Evolutionary conservation across 2,329 filamentous ascomycete genomes (phyloP).

Genomic region (Didymosphaeria variabile): DNA sequence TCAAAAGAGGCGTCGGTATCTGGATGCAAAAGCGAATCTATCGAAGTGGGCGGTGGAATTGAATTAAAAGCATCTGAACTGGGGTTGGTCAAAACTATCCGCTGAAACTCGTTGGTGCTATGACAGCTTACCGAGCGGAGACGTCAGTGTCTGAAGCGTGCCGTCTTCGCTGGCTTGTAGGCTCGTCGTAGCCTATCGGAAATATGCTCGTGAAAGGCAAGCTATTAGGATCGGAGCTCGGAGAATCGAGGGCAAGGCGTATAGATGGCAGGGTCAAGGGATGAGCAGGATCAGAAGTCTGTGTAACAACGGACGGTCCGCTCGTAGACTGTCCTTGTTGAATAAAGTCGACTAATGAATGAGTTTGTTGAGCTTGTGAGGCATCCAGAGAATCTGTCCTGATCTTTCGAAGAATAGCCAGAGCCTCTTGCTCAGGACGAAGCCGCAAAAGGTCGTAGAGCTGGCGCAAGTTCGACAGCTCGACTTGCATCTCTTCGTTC

Average conservation of each 20-base stretch:
- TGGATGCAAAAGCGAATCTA: constrained; percentile 32
- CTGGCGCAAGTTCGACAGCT: constrained; percentile 42
- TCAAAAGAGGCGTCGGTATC: constrained; percentile 21
- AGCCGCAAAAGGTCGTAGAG: constrained; percentile 43
- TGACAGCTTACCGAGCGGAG: constrained; percentile 37
- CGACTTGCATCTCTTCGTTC: constrained; percentile 48
- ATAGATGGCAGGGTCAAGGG: constrained; percentile 39
- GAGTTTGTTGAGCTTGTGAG: constrained; percentile 34
- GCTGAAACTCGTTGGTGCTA: constrained; percentile 2
- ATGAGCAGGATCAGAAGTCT: constrained; percentile 19
- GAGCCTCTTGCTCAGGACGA: constrained; percentile 41
- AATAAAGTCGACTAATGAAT: constrained; percentile 36
- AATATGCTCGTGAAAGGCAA: constrained; percentile 30
- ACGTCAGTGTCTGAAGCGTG: constrained; percentile 35
- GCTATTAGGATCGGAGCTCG: constrained; percentile 23
- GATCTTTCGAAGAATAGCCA: constrained; percentile 40
- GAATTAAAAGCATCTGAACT: constrained; percentile 38
- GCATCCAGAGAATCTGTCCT: constrained; percentile 29
- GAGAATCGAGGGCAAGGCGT: constrained; percentile 37
- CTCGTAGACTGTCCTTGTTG: constrained; percentile 27
- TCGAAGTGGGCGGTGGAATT: constrained; percentile 28
- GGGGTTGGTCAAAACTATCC: constrained; percentile 39
- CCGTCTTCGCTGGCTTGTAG: constrained; percentile 35
- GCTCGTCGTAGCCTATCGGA: constrained; percentile 29
- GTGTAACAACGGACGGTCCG: constrained; percentile 2